Base-by-base conservation (phyloP, 345 rosid genomes). In the Excoecaria cochinchinensis region DNA sequence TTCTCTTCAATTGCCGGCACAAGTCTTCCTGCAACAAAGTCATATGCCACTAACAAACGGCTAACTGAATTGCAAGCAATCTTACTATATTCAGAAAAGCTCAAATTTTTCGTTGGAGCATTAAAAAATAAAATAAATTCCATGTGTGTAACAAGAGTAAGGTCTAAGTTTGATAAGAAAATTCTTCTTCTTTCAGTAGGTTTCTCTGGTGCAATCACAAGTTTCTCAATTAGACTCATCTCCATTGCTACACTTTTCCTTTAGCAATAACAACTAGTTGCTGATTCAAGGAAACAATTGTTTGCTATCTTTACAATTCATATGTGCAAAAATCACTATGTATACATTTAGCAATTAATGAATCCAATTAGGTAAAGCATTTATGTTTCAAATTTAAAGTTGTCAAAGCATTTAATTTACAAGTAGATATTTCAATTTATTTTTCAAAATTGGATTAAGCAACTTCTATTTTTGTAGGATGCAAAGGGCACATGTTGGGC, bases 1-100 rank as follows among this genome's bases (percentile, higher is more conserved):
- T 51, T 21, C 24, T 70, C 70, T 19, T 61, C 73, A 8, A 24
- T 6, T 7, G 73, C 39, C 1, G 66, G 66, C 14, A 65, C 67
- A 12, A 79, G 71, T 25, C 78, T 51, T 12, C 82, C 82, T 11
- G 78, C 82, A 47, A 74, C 21, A 24, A 79, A 79, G 17, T 79
- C 78, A 42, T 79, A 74, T 44, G 78, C 58, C 24, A 74, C 82
- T 17, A 79, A 75, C n/a, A 79, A n/a, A 9, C 16, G 36, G 25
- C 56, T 6, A 5, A 78, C 53, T 38, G 81, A 74, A 42, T 31
- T 31, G 63, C n/a, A 38, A 4, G 74, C 57, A 52, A 19, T 62
- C 3, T 40, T 46, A 21, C 61, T 67, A 53, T 77, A 13, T 16
- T 78, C 70, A 7, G 74, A 68, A 50, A 78, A 73, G 55, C 24